A percentile compares a stretch with the other conserved stretches of the same genome.
Conservation (phyloP, 257 asterid species). For the Nicotiana tabacum region DNA sequence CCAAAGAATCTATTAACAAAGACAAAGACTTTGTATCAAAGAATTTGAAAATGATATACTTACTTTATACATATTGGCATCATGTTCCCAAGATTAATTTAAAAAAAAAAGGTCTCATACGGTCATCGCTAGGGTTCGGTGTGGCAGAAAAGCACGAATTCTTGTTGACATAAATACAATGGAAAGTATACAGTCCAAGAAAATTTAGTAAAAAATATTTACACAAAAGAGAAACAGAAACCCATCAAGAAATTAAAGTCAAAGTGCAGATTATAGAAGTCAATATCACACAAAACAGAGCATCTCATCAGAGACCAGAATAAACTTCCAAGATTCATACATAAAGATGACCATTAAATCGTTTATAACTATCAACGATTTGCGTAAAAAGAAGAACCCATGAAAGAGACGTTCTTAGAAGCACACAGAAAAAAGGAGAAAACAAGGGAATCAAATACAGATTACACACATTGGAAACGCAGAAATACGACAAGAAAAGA, state of each 20-base stretch:
- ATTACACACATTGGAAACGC: neutral
- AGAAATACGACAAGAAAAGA: neutral
- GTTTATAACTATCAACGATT: neutral
- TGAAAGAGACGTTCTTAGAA: neutral
- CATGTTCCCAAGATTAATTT: neutral
- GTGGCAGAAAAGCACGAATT: neutral
- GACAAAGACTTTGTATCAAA: neutral
- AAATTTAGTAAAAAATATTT: neutral
- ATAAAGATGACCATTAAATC: no score
- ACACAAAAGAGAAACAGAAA: neutral
- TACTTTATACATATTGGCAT: neutral
- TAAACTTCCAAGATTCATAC: neutral
- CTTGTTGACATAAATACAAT: neutral
- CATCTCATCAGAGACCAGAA: neutral
- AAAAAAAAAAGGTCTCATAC: neutral
- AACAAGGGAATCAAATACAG: neutral
- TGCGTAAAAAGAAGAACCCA: neutral
- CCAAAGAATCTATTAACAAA: neutral
- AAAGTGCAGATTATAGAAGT: neutral
- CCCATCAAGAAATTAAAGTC: neutral
- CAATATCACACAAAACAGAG: neutral
- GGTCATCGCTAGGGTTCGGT: neutral
- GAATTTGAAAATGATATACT: neutral
- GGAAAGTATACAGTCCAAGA: neutral
- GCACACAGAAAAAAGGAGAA: neutral